Conservation (phyloP, 129 eudicot species). For the Tanacetum coccineum region DNA sequence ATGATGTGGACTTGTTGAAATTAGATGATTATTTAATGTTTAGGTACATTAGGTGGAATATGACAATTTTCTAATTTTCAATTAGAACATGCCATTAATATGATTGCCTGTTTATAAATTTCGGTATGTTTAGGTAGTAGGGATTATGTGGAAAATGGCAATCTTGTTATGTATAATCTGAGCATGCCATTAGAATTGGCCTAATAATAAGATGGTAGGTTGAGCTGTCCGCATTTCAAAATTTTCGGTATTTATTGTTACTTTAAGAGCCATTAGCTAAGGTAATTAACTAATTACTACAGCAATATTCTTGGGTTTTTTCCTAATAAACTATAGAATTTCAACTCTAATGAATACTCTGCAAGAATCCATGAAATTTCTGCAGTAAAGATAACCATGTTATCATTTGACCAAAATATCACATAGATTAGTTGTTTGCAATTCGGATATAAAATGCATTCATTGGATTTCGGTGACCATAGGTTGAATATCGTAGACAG, state of each 20-base stretch:
- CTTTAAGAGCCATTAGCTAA: conserved; percentile 3
- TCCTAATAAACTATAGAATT: no score
- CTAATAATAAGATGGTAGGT: neutral
- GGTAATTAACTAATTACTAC: neutral
- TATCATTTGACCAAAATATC: no score
- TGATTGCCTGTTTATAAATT: neutral
- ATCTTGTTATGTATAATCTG: neutral
- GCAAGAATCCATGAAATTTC: neutral
- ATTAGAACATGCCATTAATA: neutral
- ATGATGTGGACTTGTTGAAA: neutral
- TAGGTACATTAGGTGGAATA: conserved; percentile 5
- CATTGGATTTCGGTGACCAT: conserved; percentile 9
- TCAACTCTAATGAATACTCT: no score
- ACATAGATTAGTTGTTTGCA: neutral
- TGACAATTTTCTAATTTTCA: neutral
- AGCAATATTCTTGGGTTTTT: no score
- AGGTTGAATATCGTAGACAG: neutral
- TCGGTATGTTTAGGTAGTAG: neutral
- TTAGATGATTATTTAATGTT: neutral
- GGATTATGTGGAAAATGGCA: neutral
- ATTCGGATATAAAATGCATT: conserved; percentile 10
- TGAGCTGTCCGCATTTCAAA: neutral
- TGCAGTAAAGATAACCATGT: no score
- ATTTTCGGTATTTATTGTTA: neutral
- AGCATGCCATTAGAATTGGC: neutral